Evolutionary conservation across 208 protist genomes (phyloP).

Genomic region (Angomonas deanei): DNA sequence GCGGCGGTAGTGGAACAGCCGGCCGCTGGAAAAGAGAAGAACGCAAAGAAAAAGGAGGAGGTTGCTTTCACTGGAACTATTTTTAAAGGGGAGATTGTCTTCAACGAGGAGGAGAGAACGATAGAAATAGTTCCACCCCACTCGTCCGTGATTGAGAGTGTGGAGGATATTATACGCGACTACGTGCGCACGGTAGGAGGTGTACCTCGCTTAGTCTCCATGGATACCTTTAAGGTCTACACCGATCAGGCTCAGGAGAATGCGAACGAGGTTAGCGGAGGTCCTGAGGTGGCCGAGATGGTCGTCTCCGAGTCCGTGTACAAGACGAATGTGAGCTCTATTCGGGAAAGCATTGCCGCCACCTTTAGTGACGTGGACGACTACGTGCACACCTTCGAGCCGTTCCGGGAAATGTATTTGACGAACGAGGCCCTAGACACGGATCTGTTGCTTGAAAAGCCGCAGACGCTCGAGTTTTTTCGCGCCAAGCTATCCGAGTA

Average conservation of each 20-base stretch:
- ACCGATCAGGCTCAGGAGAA: slow-evolving; percentile 69
- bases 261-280: slow-evolving; percentile 48
- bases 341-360: slow-evolving; percentile 57
- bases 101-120: slow-evolving; percentile 51
- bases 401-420: slow-evolving; percentile 86
- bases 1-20: background rate
- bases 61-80: slow-evolving; percentile 53
- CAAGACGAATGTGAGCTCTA: slow-evolving; percentile 60
- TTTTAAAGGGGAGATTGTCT: slow-evolving; percentile 77
- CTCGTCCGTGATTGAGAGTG: slow-evolving; percentile 56
- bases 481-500: slow-evolving; percentile 77
- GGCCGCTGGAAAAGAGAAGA: slow-evolving; percentile 36
- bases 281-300: slow-evolving; percentile 88
- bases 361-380: slow-evolving; percentile 77
- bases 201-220: slow-evolving; percentile 76
- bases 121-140: slow-evolving; percentile 74
- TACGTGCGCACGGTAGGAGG: slow-evolving; percentile 87
- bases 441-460: slow-evolving; percentile 39
- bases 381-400: slow-evolving; percentile 78
- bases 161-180: slow-evolving; percentile 86
- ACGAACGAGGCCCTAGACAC: slow-evolving; percentile 74
- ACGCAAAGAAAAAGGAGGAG: slow-evolving; percentile 26
- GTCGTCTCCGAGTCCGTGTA: slow-evolving; percentile 86
- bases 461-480: slow-evolving; percentile 84
- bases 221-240: slow-evolving; percentile 90